Evolutionary conservation across 2,329 filamentous ascomycete genomes (phyloP).

Genomic region (Hansfordia pulvinata): DNA sequence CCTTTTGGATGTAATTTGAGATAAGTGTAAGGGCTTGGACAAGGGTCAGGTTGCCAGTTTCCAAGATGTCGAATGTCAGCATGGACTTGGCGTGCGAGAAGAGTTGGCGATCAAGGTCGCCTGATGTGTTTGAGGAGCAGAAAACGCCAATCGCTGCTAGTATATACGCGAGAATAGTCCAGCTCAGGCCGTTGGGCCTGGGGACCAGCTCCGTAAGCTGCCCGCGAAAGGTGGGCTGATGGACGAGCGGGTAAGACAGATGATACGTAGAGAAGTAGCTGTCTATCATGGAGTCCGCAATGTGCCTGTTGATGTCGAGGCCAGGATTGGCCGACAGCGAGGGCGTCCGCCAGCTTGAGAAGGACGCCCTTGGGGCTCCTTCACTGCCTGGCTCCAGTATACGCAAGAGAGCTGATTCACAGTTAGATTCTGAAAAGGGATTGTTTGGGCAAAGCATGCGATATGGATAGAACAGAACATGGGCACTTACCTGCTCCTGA

Average conservation of each 20-base stretch:
- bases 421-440: too few relatives aligned
- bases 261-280: conserved; percentile 29
- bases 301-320: conserved; percentile 3
- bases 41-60: conserved; percentile 19
- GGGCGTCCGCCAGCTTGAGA: conserved; percentile 1
- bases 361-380: conserved; percentile 1
- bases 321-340: conserved; percentile 1
- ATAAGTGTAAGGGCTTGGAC: conserved; percentile 17
- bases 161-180: conserved; percentile 7
- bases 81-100: conserved; percentile 4
- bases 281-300: conserved; percentile 13
- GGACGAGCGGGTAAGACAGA: conserved; percentile 27
- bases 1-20: conserved; percentile 25
- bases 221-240: conserved; percentile 12
- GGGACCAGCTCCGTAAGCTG: conserved; percentile 7
- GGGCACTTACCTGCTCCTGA: too few relatives aligned
- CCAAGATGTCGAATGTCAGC: conserved; percentile 5
- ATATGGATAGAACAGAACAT: too few relatives aligned
- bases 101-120: conserved; percentile 4
- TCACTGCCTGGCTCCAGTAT: conserved; percentile 14
- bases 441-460: too few relatives aligned
- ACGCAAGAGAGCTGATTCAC: conserved; percentile 27
- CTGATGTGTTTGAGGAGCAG: background rate
- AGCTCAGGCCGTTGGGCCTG: conserved; percentile 5
- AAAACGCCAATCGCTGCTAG: conserved; percentile 8